Conservation (phyloP, 805 yeast species). For the Saccharomyces jurei region DNA sequence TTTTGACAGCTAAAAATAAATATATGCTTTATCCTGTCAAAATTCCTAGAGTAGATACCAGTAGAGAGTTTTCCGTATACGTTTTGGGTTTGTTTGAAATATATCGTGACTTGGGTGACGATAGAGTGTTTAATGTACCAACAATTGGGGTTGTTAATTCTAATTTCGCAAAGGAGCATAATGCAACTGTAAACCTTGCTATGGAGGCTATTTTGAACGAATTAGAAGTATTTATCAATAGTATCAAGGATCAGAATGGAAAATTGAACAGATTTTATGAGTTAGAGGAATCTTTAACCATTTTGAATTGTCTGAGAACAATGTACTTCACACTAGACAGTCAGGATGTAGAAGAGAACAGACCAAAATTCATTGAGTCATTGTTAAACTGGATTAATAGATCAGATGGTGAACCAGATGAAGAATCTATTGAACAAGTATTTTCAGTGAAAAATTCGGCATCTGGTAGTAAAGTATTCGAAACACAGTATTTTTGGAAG, state of each 20-base stretch:
- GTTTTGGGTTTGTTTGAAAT: constrained; percentile 44
- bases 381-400: constrained; percentile 59
- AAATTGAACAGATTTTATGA: constrained; percentile 28
- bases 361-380: constrained; percentile 34
- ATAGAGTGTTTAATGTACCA: constrained; percentile 35
- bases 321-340: constrained; percentile 29
- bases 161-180: constrained; percentile 30
- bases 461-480: constrained; percentile 34
- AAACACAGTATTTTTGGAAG: constrained; percentile 49
- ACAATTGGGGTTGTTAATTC: constrained; percentile 34
- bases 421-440: constrained; percentile 38
- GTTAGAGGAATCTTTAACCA: constrained; percentile 40
- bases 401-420: constrained; percentile 59
- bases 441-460: constrained; percentile 37
- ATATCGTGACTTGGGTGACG: constrained; percentile 43
- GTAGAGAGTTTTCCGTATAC: constrained; percentile 39
- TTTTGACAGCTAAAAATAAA: constrained; percentile 33
- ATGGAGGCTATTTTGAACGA: constrained; percentile 30
- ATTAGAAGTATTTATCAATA: constrained; percentile 28
- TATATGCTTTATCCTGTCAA: constrained; percentile 37
- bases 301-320: constrained; percentile 53
- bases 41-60: constrained; percentile 34
- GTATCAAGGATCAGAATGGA: constrained; percentile 26
- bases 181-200: constrained; percentile 31
- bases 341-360: constrained; percentile 22